A percentile compares a stretch with the other conserved stretches of the same genome.
phyloP scores from a whole-genome alignment of 345 rosid genomes.

The Alliaria petiolata region DNA sequence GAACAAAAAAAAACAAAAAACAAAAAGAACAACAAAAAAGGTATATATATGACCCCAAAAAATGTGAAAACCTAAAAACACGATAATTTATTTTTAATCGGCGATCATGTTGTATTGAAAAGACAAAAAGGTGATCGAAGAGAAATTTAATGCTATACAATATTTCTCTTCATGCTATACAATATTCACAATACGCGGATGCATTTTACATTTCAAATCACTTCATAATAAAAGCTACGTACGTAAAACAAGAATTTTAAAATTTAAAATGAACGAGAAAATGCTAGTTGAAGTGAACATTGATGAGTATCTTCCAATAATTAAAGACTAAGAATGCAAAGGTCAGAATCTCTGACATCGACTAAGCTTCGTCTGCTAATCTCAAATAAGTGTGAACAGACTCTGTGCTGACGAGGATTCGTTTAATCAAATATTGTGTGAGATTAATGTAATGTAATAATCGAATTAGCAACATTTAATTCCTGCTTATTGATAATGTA shows the following conservation, averaged over 20 bases:
- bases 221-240: neutral
- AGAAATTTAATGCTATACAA: neutral
- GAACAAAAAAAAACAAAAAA: neutral
- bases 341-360: neutral
- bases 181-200: neutral
- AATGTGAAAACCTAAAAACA: neutral
- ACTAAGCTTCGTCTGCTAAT: neutral
- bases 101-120: neutral
- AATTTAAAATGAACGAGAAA: neutral
- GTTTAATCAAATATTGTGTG: neutral
- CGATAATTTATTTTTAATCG: neutral
- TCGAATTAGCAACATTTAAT: neutral
- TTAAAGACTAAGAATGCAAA: neutral
- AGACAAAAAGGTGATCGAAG: neutral
- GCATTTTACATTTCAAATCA: neutral
- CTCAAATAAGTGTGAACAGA: neutral
- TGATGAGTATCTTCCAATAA: neutral
- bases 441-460: neutral
- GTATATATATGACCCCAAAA: neutral
- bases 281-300: neutral
- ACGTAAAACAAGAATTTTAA: no score
- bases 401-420: neutral
- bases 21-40: neutral
- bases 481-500: no score
- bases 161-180: no score